Evolutionary conservation across 2,329 filamentous ascomycete genomes (phyloP), one percentile per base, ranked within the genome.

Genomic region (Talaromyces sp.): DNA sequence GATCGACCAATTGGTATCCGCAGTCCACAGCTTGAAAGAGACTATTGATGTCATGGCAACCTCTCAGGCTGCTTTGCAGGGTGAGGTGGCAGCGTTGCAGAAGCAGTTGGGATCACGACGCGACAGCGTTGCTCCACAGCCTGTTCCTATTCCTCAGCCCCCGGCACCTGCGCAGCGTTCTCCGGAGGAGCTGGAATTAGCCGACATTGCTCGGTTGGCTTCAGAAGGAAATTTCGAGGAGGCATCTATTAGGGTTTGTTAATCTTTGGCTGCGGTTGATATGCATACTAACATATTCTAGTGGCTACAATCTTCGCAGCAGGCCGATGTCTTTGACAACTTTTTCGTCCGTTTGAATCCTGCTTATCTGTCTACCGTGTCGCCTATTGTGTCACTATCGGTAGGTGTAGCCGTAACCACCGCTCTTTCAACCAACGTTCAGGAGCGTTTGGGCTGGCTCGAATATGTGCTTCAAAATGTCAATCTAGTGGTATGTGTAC

Each of bases 281-380:
- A 68, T 50, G 39, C 19, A 37, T 52, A 54, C 70, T 75, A 63
- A 76, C 58, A 62, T 33, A 62, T 33, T 5, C 63, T 80, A 63
- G 80, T 89, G 87, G 87, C 79, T 89, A 57, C 86, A 88, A 78
- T 89, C 87, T 6, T 73, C 77, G 37, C 83, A 84, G 63, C 85
- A 87, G 69, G 79, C 81, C 16, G 82, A 85, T 54, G 78, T 89
- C n/a, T 89, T 89, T 71, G 85, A 88, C 73, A 80, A 82, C 33
- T 79, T 88, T 60, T 89, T 89, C 71, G 80, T 86, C 24, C 82
- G 81, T 63, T 80, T 84, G 69, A 83, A 85, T 66, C 86, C 87
- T 0, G 74, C 77, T 9, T 89, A 87, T 73, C 77, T 89, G 27
- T 77, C 77, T 19, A 78, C 80, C 45, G 80, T 89, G 19, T 82